Conservation (phyloP, 129 eudicot species). For the Helianthus annuus region HanXRQr2.0-SUNRISE NC_035441.2:15820479-15820978, state of each 20-base stretch:
- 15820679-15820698: conserved; percentile 18
- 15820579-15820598: conserved; percentile 51
- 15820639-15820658: conserved; percentile 39
- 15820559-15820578: conserved; percentile 74
- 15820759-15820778: conserved; percentile 51
- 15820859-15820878: conserved; percentile 24
- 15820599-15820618: conserved; percentile 74
- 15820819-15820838: conserved; percentile 45
- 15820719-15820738: conserved; percentile 8
- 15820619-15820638: conserved; percentile 71
- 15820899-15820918: conserved; percentile 31
- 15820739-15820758: conserved; percentile 39
- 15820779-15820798: conserved; percentile 47
- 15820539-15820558: conserved; percentile 84
- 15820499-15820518: conserved; percentile 79
- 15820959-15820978: background rate
- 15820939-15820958: background rate
- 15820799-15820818: conserved; percentile 32
- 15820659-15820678: background rate
- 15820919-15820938: conserved; percentile 20
- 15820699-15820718: conserved; percentile 7
- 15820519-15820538: conserved; percentile 89
- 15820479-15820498: conserved; percentile 48
- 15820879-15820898: conserved; percentile 20
- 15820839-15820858: conserved; percentile 49